Percentiles rank a stretch among this genome's conserved stretches.
Evolutionary conservation across 2,329 filamentous ascomycete species (phyloP).

Genomic region (Pestalotiopsis sp.): DNA sequence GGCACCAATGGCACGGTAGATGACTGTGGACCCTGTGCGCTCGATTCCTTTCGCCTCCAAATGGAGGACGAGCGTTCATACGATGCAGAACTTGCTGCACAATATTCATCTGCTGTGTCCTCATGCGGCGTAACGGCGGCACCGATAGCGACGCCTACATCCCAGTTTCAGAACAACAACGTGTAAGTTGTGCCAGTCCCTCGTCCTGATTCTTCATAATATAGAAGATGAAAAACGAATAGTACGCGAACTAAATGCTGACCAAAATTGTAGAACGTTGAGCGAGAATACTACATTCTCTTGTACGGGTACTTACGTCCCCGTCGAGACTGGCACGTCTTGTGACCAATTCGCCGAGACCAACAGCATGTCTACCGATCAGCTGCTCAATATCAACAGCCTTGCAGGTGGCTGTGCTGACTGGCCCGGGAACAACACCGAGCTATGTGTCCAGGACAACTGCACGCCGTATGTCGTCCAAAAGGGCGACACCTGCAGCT

Average conservation of each 20-base stretch:
- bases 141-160: background rate
- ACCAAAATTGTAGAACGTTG: background rate
- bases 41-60: background rate
- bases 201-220: background rate
- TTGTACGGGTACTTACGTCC: background rate
- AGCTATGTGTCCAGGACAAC: background rate
- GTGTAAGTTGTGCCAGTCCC: background rate
- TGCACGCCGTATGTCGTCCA: conserved; percentile 18
- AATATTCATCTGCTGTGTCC: background rate
- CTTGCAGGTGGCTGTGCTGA: background rate
- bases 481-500: conserved; percentile 23
- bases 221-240: background rate
- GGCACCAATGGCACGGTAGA: background rate
- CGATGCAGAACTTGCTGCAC: background rate
- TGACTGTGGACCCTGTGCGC: background rate
- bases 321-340: background rate
- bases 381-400: background rate
- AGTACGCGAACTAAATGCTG: background rate
- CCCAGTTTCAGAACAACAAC: background rate
- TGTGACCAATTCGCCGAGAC: background rate
- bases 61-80: background rate
- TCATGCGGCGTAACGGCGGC: background rate
- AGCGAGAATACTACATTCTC: background rate
- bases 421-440: background rate
- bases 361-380: background rate